Percentiles rank a stretch among this genome's conserved stretches.
Evolutionary conservation across 2,329 filamentous ascomycete genomes (phyloP).

Genomic region (Hansfordia pulvinata): DNA sequence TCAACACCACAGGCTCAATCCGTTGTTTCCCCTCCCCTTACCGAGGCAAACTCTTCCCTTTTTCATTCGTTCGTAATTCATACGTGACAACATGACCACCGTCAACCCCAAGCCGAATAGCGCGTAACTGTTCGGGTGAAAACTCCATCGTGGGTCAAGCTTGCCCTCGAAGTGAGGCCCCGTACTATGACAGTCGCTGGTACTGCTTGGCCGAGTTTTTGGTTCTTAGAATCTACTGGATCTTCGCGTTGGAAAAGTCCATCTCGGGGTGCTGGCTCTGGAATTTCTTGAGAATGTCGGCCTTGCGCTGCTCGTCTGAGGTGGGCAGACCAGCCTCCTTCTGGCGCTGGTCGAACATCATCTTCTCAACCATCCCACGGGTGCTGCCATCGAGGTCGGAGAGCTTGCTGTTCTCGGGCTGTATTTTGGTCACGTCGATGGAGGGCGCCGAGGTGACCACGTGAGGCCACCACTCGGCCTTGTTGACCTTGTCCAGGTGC

Average conservation of each 20-base stretch:
- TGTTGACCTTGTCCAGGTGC: conserved; percentile 90
- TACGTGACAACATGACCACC: too few species aligned
- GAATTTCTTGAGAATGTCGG: conserved; percentile 87
- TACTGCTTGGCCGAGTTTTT: too few species aligned
- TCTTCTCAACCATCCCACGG: conserved; percentile 97
- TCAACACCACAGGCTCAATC: too few species aligned
- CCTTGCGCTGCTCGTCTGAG: conserved; percentile 91
- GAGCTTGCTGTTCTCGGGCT: conserved; percentile 82
- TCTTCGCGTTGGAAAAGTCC: conserved; percentile 60
- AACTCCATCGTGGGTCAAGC: too few species aligned
- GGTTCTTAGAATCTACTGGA: conserved; percentile 25
- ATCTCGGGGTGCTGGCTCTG: conserved; percentile 65
- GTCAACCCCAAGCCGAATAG: too few species aligned
- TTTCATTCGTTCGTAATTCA: too few species aligned
- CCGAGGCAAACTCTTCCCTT: too few species aligned
- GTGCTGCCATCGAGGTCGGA: conserved; percentile 92
- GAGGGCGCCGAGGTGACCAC: conserved; percentile 75
- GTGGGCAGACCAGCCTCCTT: conserved; percentile 85
- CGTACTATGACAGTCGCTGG: too few species aligned
- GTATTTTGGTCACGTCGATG: conserved; percentile 92
- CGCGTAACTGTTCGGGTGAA: too few species aligned
- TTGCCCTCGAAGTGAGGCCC: too few species aligned
- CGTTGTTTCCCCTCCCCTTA: too few species aligned
- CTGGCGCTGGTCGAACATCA: conserved; percentile 98
- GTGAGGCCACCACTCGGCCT: conserved; percentile 97